Evolutionary conservation across 1,284 basidiomycete genomes (phyloP).

Genomic region (Austropuccinia psidii): DNA sequence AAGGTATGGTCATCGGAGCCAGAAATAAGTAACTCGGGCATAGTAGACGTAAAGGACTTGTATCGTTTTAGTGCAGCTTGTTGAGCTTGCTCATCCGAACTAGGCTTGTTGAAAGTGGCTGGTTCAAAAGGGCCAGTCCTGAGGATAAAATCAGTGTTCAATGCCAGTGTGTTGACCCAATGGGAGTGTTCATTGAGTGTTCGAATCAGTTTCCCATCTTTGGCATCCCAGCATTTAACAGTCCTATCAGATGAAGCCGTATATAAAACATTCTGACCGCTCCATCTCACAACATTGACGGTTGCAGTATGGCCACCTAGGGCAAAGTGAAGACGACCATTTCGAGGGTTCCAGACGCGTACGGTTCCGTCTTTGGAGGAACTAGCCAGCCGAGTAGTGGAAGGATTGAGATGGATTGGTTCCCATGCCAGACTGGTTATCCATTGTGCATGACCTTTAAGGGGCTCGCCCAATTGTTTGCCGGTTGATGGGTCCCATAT

Average conservation of each 20-base stretch:
- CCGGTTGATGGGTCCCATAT: constrained; percentile 87
- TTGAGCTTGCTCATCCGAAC: constrained; percentile 71
- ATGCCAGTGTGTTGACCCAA: constrained; percentile 93
- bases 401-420: constrained; percentile 76
- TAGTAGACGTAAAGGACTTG: constrained; percentile 59
- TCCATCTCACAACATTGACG: constrained; percentile 94
- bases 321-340: constrained; percentile 68
- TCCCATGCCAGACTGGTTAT: constrained; percentile 95
- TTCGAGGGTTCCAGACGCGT: constrained; percentile 76
- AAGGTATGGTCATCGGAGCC: constrained; percentile 92
- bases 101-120: constrained; percentile 57
- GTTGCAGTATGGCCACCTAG: constrained; percentile 88
- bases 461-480: constrained; percentile 68
- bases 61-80: constrained; percentile 66
- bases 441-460: constrained; percentile 94
- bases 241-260: constrained; percentile 91
- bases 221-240: constrained; percentile 86
- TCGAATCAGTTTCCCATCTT: constrained; percentile 57
- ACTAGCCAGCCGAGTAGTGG: constrained; percentile 76
- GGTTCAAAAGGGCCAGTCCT: constrained; percentile 94
- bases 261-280: constrained; percentile 79
- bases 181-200: constrained; percentile 91
- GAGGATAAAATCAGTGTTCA: constrained; percentile 90
- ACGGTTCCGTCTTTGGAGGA: constrained; percentile 95
- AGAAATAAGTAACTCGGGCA: constrained; percentile 77